A percentile compares a stretch with the other conserved stretches of the same genome.
These are phyloP conservation scores for Betula pendula DNA, from an alignment of 306 rosid genomes.

Conservation along the genomic window DNA sequence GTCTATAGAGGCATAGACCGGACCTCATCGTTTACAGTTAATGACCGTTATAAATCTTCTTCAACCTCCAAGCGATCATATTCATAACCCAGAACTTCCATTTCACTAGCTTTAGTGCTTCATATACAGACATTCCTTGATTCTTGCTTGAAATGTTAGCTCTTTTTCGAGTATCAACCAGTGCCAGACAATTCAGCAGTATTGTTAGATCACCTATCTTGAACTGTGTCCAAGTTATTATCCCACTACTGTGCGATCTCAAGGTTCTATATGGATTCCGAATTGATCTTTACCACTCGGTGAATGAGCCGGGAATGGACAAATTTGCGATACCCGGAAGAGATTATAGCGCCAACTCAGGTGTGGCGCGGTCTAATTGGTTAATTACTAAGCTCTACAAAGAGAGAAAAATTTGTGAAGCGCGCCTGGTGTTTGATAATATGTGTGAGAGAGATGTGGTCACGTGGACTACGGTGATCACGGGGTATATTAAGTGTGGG, in stretches of 20 bases:
- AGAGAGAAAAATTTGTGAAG: conserved; percentile 36
- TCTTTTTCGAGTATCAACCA: neutral
- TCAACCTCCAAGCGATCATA: neutral
- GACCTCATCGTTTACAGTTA: too few species aligned
- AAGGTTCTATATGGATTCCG: neutral
- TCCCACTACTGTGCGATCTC: neutral
- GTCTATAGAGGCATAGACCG: too few species aligned
- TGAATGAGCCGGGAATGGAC: neutral
- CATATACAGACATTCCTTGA: neutral
- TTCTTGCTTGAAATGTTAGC: conserved; percentile 5
- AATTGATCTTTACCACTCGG: conserved; percentile 21
- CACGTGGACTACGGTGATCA: conserved; percentile 47
- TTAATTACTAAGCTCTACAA: conserved; percentile 31
- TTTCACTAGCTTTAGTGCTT: neutral
- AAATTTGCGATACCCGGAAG: conserved; percentile 22
- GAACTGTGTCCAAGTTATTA: neutral
- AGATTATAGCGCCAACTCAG: conserved; percentile 29
- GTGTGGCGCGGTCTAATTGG: conserved; percentile 40
- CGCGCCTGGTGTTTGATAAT: conserved; percentile 42
- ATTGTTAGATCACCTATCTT: conserved; percentile 13
- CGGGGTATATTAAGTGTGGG: conserved; percentile 39
- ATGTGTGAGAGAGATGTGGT: conserved; percentile 48
- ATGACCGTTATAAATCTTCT: neutral
- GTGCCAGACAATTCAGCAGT: neutral
- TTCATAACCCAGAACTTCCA: neutral